Evolutionary conservation across 1,284 basidiomycete genomes (phyloP).

Genomic region (Microbotryum violaceum): DNA sequence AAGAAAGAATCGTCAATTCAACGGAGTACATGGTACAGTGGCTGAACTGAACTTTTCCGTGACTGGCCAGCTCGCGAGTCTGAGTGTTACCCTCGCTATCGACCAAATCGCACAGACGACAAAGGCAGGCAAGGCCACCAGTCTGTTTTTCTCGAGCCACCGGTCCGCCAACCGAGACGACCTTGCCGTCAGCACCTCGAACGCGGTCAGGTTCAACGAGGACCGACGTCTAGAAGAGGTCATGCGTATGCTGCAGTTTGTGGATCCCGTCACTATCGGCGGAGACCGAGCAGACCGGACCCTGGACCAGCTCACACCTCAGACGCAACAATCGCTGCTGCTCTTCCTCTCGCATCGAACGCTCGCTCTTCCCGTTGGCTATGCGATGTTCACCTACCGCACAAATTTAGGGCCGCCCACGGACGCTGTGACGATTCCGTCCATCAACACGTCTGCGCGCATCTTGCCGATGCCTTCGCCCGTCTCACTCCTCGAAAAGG

Average conservation of each 20-base stretch:
- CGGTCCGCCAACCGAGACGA: not conserved
- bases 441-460: slow-evolving; percentile 40
- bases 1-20: too few relatives aligned
- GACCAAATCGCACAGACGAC: slow-evolving; percentile 5
- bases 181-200: slow-evolving; percentile 45
- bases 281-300: slow-evolving; percentile 45
- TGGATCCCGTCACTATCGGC: slow-evolving; percentile 57
- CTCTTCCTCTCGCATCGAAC: slow-evolving; percentile 74
- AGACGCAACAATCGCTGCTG: slow-evolving; percentile 61
- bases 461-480: slow-evolving; percentile 30
- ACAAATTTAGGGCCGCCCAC: slow-evolving; percentile 55
- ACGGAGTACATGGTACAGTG: not conserved
- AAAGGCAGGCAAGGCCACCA: not conserved
- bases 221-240: slow-evolving; percentile 81
- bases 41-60: not conserved
- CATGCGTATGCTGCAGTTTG: slow-evolving; percentile 75
- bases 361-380: slow-evolving; percentile 71
- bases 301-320: slow-evolving; percentile 35
- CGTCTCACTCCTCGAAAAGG: slow-evolving; percentile 29
- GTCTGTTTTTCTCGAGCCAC: not conserved
- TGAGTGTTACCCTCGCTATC: not conserved
- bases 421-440: slow-evolving; percentile 62
- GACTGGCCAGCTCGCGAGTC: not conserved
- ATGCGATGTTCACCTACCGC: slow-evolving; percentile 76
- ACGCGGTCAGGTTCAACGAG: slow-evolving; percentile 53